Conservation (phyloP, 257 asterid genomes). For the Eucommia ulmoides region DNA sequence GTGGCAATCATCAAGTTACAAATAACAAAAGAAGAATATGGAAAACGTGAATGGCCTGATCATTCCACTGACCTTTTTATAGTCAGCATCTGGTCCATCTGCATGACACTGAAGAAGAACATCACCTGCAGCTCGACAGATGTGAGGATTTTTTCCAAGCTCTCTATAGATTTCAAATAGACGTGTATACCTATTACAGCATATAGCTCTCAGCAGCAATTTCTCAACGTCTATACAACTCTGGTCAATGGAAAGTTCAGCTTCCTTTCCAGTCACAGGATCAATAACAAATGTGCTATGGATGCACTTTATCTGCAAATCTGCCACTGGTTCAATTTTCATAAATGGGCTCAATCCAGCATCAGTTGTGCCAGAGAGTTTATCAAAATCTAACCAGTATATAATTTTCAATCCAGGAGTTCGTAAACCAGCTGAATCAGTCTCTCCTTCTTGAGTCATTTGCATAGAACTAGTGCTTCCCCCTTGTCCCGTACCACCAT, state of each 20-base stretch:
- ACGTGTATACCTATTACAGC: conserved; percentile 80
- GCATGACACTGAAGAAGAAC: conserved; percentile 49
- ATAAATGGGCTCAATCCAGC: conserved; percentile 58
- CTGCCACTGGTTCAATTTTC: conserved; percentile 87
- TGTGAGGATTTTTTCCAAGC: conserved; percentile 62
- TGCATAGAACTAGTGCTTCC: conserved; percentile 35
- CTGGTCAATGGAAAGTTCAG: conserved; percentile 64
- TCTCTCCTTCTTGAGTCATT: conserved; percentile 67
- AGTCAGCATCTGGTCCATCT: conserved; percentile 32
- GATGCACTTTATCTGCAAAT: conserved; percentile 78
- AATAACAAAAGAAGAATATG: too few relatives aligned
- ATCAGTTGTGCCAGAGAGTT: conserved; percentile 48
- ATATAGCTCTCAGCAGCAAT: conserved; percentile 81
- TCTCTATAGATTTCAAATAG: conserved; percentile 83
- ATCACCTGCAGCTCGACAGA: conserved; percentile 69
- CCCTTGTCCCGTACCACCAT: conserved; percentile 69
- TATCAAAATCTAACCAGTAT: conserved; percentile 92
- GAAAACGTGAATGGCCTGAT: not conserved
- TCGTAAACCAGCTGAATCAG: conserved; percentile 57
- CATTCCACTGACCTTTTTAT: conserved; percentile 39
- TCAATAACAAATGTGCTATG: conserved; percentile 91
- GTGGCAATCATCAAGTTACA: too few relatives aligned
- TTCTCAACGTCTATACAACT: conserved; percentile 83
- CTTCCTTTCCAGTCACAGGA: conserved; percentile 74
- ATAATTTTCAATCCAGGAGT: conserved; percentile 93